Percentiles rank a stretch among this genome's conserved stretches.
Evolutionary conservation across 2,329 filamentous ascomycete genomes (phyloP).

Genomic region (Rhynchosporium graminicola): DNA sequence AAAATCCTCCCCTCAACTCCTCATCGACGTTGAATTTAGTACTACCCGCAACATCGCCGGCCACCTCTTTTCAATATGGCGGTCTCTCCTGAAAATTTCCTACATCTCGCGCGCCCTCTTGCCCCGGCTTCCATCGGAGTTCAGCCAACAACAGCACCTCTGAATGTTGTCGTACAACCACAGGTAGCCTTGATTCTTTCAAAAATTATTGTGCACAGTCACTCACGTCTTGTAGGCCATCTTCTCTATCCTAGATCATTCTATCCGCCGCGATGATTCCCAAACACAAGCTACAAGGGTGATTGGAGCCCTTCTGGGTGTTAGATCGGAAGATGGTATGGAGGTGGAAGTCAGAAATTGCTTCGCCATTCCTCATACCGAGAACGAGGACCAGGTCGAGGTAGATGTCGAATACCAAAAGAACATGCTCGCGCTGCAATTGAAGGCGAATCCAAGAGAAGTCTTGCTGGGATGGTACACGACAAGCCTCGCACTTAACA

Average conservation of each 20-base stretch:
- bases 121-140: slow-evolving; percentile 78
- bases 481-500: slow-evolving; percentile 94
- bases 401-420: slow-evolving; percentile 99
- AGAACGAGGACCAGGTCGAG: slow-evolving; percentile 98
- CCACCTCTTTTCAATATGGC: slow-evolving; percentile 68
- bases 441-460: slow-evolving; percentile 92
- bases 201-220: slow-evolving; percentile 4
- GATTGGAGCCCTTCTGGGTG: slow-evolving; percentile 92
- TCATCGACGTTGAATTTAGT: background rate
- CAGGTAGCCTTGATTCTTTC: slow-evolving; percentile 62
- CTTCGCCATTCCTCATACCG: slow-evolving; percentile 97
- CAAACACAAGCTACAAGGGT: slow-evolving; percentile 88
- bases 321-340: slow-evolving; percentile 92
- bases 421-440: slow-evolving; percentile 94
- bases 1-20: background rate
- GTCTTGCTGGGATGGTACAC: slow-evolving; percentile 98
- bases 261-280: slow-evolving; percentile 67
- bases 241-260: slow-evolving; percentile 87
- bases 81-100: slow-evolving; percentile 74
- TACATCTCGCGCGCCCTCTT: slow-evolving; percentile 91
- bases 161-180: slow-evolving; percentile 92
- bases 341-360: slow-evolving; percentile 95
- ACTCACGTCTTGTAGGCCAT: slow-evolving; percentile 53
- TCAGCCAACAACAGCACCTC: slow-evolving; percentile 76
- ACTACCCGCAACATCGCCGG: slow-evolving; percentile 13